A percentile compares a stretch with the other conserved stretches of the same genome.
These are phyloP conservation scores for Penicillium cosmopolitanum DNA, from an alignment of 495 filamentous ascomycete genomes.

Conservation along the genomic window DNA sequence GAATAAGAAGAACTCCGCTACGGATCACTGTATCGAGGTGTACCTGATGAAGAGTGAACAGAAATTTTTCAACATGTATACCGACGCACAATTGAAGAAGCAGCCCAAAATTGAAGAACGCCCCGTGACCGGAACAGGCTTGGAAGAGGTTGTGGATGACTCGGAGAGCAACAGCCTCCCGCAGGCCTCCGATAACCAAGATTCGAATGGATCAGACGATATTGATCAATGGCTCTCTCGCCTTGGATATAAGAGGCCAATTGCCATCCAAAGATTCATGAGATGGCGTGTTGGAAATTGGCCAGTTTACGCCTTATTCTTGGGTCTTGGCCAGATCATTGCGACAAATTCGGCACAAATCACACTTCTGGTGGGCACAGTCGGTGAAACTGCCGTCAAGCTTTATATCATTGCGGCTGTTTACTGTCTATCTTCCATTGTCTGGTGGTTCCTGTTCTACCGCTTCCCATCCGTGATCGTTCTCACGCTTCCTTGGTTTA, in stretches of 20 bases:
- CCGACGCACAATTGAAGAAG: conserved; percentile 52
- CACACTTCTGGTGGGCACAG: conserved; percentile 63
- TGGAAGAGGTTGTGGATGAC: conserved; percentile 3
- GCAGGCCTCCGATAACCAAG: not conserved
- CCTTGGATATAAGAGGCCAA: conserved; percentile 28
- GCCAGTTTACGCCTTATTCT: conserved; percentile 67
- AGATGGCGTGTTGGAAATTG: conserved; percentile 51
- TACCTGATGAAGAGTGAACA: conserved; percentile 66
- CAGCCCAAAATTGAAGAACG: conserved; percentile 17
- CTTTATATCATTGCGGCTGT: conserved; percentile 66
- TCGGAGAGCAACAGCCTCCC: conserved; percentile 1
- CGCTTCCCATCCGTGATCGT: conserved; percentile 58
- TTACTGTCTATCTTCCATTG: conserved; percentile 61
- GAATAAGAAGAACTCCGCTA: conserved; percentile 56
- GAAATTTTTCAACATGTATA: conserved; percentile 63
- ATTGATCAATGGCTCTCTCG: conserved; percentile 57
- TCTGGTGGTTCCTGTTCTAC: conserved; percentile 67
- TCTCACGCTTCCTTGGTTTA: conserved; percentile 49
- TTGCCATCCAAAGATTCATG: conserved; percentile 31
- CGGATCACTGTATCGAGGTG: conserved; percentile 62
- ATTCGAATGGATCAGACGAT: conserved; percentile 27
- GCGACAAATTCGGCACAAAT: conserved; percentile 72
- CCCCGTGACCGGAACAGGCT: conserved; percentile 10
- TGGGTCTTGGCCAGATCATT: conserved; percentile 68
- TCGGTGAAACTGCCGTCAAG: conserved; percentile 61